These are phyloP conservation scores for Coemansia sp. DNA, from an alignment of 192 early-diverging fungal genomes.

Conservation along the genomic window DNA sequence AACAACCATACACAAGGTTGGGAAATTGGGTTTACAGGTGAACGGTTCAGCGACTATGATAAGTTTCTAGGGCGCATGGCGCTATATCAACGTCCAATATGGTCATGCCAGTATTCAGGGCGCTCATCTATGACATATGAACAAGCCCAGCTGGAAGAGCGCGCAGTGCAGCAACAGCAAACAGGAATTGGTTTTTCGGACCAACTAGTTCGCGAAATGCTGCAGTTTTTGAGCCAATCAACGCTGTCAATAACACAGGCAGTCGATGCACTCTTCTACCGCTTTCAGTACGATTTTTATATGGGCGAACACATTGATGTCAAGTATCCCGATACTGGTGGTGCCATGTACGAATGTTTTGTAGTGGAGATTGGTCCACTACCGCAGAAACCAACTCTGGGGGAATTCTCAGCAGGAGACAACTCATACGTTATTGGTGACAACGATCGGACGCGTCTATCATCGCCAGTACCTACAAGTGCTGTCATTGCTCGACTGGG, in stretches of 20 bases:
- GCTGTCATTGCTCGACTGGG: constrained; percentile 35
- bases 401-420: not conserved
- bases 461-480: not conserved
- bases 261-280: constrained; percentile 36
- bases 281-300: constrained; percentile 47
- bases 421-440: no score
- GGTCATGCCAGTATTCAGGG: constrained; percentile 78
- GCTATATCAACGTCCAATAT: constrained; percentile 70
- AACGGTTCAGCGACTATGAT: constrained; percentile 57
- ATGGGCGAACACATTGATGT: constrained; percentile 50
- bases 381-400: constrained; percentile 10
- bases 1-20: constrained; percentile 26
- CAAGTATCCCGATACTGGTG: constrained; percentile 36
- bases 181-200: constrained; percentile 79
- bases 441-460: not conserved
- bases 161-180: constrained; percentile 59
- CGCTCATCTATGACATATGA: constrained; percentile 73
- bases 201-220: constrained; percentile 47
- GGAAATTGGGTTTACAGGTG: constrained; percentile 45
- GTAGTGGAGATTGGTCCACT: constrained; percentile 28
- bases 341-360: constrained; percentile 51
- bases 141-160: constrained; percentile 76
- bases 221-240: constrained; percentile 47
- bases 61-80: constrained; percentile 66
- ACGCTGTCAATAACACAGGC: constrained; percentile 33